A percentile compares a stretch with the other conserved stretches of the same genome.
These are phyloP conservation scores for Diddensiella santjacobensis DNA, from an alignment of 805 yeast species.

Conservation along the genomic window DNA sequence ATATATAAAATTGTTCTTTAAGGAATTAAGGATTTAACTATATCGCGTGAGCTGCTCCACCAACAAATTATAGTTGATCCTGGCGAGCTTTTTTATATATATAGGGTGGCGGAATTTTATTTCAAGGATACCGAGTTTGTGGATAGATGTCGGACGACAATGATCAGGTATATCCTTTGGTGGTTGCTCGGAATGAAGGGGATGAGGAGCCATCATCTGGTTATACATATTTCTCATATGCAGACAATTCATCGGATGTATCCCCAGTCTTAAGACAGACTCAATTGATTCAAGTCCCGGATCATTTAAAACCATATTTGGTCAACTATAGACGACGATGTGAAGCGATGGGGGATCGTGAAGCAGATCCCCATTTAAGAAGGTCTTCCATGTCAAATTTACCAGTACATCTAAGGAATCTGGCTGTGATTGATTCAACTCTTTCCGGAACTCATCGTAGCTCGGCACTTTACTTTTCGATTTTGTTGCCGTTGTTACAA, in stretches of 20 bases:
- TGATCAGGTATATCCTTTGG: slow-evolving; percentile 1
- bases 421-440: slow-evolving; percentile 35
- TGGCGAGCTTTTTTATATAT: background rate
- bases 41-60: too few relatives aligned
- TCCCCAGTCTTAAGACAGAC: slow-evolving; percentile 7
- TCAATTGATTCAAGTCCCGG: slow-evolving; percentile 12
- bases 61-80: too few relatives aligned
- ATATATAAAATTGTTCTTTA: too few relatives aligned
- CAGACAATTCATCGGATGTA: background rate
- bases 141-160: background rate
- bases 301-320: slow-evolving; percentile 11
- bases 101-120: background rate
- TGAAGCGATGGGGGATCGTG: slow-evolving; percentile 3
- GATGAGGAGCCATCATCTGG: background rate
- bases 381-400: slow-evolving; percentile 8
- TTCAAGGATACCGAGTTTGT: too few relatives aligned
- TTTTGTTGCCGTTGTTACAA: slow-evolving; percentile 33
- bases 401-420: slow-evolving; percentile 26
- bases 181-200: background rate
- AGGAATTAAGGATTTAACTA: too few relatives aligned
- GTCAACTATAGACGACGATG: slow-evolving; percentile 6
- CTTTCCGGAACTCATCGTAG: slow-evolving; percentile 30
- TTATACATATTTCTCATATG: background rate
- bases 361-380: background rate
- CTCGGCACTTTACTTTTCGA: slow-evolving; percentile 27